phyloP scores from a whole-genome alignment of 495 filamentous ascomycete species.

The Pyronema domesticum region DNA sequence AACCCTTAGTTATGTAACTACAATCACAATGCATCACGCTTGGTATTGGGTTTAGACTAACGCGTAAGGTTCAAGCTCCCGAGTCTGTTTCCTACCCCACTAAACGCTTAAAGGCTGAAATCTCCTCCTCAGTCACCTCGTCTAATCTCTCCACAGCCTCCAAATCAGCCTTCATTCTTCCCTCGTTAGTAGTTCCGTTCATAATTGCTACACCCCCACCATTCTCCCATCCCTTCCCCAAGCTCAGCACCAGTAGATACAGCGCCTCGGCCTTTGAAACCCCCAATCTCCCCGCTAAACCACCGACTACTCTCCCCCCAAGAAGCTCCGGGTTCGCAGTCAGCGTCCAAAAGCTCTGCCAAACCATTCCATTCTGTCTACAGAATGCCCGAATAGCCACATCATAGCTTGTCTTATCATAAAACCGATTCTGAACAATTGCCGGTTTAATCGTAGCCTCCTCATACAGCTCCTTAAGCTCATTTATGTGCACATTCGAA shows the following conservation, averaged over 20 bases:
- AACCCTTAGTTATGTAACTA: no score
- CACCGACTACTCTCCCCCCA: constrained; percentile 32
- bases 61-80: no score
- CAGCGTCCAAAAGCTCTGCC: constrained; percentile 69
- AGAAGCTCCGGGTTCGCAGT: constrained; percentile 49
- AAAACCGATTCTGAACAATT: constrained; percentile 63
- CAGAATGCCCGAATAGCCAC: constrained; percentile 43
- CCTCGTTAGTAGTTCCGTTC: constrained; percentile 48
- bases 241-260: constrained; percentile 47
- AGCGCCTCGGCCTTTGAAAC: constrained; percentile 34
- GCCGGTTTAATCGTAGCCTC: constrained; percentile 35
- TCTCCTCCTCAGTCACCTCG: constrained; percentile 29
- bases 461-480: constrained; percentile 36
- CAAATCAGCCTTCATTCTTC: constrained; percentile 50
- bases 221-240: constrained; percentile 28
- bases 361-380: constrained; percentile 38
- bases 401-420: constrained; percentile 43
- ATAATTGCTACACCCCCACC: constrained; percentile 37
- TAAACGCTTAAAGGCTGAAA: constrained; percentile 30
- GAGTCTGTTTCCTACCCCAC: not conserved
- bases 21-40: no score
- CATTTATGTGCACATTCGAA: constrained; percentile 42
- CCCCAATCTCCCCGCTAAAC: constrained; percentile 28
- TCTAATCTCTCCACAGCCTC: constrained; percentile 35
- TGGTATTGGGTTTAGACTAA: no score